phyloP scores from a whole-genome alignment of 2,329 filamentous ascomycete species.

The Aspergillus sp. region DNA sequence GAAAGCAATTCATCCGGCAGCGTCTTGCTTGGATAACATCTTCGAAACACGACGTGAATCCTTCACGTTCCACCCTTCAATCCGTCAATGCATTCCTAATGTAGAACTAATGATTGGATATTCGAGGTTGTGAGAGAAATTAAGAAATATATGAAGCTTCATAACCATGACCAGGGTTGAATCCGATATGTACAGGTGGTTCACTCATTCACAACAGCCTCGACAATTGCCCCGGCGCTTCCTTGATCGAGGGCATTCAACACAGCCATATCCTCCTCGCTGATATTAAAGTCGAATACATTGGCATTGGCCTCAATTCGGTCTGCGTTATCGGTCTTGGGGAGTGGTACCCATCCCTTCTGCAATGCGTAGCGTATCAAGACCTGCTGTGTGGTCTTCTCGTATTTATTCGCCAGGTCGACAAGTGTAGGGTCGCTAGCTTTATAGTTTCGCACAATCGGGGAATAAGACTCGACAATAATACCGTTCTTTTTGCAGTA shows the following conservation, averaged over 20 bases:
- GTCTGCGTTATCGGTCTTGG: constrained; percentile 66
- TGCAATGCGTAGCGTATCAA: constrained; percentile 78
- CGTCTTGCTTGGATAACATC: constrained; percentile 79
- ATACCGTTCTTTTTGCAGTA: constrained; percentile 52
- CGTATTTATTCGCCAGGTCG: constrained; percentile 65
- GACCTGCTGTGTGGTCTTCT: constrained; percentile 70
- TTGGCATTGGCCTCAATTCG: constrained; percentile 64
- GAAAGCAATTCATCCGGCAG: constrained; percentile 72
- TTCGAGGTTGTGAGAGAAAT: background rate
- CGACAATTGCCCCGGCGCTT: constrained; percentile 42
- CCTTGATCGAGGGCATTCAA: constrained; percentile 51
- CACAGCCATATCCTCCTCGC: constrained; percentile 52
- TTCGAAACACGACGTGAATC: constrained; percentile 73
- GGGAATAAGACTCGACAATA: constrained; percentile 50
- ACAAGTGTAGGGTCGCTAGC: constrained; percentile 64
- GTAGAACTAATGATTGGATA: constrained; percentile 36
- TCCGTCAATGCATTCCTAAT: constrained; percentile 90
- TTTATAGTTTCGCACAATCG: constrained; percentile 62
- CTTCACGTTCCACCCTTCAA: constrained; percentile 78
- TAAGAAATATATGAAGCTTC: background rate
- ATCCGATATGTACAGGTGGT: constrained; percentile 4
- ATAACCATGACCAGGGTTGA: constrained; percentile 3
- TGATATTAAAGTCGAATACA: constrained; percentile 58
- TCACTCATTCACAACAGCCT: constrained; percentile 42
- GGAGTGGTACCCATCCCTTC: constrained; percentile 68